Conservation (phyloP, 1,284 basidiomycete genomes). For the Malassezia globosa region DNA sequence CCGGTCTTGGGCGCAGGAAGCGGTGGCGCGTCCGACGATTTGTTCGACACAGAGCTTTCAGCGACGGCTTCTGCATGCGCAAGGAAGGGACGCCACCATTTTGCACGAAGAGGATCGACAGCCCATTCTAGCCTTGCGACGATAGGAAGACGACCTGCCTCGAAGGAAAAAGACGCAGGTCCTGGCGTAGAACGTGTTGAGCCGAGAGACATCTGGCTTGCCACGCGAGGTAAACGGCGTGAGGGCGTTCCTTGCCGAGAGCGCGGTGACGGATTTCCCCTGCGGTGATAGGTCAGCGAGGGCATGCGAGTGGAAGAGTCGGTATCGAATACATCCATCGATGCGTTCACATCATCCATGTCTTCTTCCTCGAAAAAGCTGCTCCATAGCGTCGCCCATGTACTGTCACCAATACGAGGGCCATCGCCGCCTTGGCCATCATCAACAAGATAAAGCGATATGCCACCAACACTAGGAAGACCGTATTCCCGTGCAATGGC, state of each 20-base stretch:
- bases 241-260: constrained; percentile 1
- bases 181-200: constrained; percentile 1
- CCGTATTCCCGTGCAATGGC: constrained; percentile 44
- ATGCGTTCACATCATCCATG: neutral
- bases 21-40: neutral
- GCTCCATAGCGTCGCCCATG: constrained; percentile 40
- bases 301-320: neutral
- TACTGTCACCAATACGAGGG: constrained; percentile 35
- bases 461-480: constrained; percentile 38
- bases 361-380: constrained; percentile 29
- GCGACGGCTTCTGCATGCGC: constrained; percentile 2
- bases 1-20: neutral
- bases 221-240: constrained; percentile 7
- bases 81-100: constrained; percentile 29
- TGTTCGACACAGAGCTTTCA: neutral
- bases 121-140: constrained; percentile 41
- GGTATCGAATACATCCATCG: constrained; percentile 4
- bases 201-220: constrained; percentile 8
- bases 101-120: constrained; percentile 32
- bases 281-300: constrained; percentile 14
- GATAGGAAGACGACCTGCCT: constrained; percentile 29
- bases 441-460: constrained; percentile 36
- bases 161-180: constrained; percentile 8
- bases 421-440: constrained; percentile 39
- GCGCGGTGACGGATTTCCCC: neutral